These are phyloP conservation scores for Gliomastix tumulicola DNA, from an alignment of 2,329 filamentous ascomycete genomes.

Conservation along the genomic window DNA sequence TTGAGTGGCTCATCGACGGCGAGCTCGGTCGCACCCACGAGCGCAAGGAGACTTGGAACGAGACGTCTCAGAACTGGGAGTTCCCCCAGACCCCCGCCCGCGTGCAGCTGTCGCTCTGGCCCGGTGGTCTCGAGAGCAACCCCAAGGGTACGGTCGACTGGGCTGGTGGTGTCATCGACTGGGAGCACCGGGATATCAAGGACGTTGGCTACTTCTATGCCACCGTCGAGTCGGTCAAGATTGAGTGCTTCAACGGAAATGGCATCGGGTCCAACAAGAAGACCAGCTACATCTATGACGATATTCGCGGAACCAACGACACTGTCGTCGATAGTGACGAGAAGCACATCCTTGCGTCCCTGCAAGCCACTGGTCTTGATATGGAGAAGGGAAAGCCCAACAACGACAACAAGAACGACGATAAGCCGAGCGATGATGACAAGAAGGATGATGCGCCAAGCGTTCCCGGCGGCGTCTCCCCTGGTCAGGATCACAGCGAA, in stretches of 20 bases:
- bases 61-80: slow-evolving; percentile 70
- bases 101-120: slow-evolving; percentile 93
- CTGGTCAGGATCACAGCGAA: slow-evolving; percentile 15
- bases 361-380: slow-evolving; percentile 75
- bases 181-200: slow-evolving; percentile 71
- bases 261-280: slow-evolving; percentile 62
- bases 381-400: slow-evolving; percentile 43
- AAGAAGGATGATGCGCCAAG: slow-evolving; percentile 10
- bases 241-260: slow-evolving; percentile 73
- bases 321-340: slow-evolving; percentile 72
- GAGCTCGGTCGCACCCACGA: slow-evolving; percentile 66
- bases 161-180: slow-evolving; percentile 88
- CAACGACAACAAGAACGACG: slow-evolving; percentile 7
- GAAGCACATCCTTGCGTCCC: slow-evolving; percentile 67
- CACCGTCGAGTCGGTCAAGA: slow-evolving; percentile 66
- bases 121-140: slow-evolving; percentile 75
- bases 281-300: slow-evolving; percentile 70
- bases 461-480: slow-evolving; percentile 18
- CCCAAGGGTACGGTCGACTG: slow-evolving; percentile 79
- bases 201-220: slow-evolving; percentile 85
- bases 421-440: slow-evolving; percentile 5
- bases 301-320: slow-evolving; percentile 60
- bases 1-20: slow-evolving; percentile 86
- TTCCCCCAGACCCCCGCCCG: slow-evolving; percentile 90
- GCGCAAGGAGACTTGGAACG: slow-evolving; percentile 78